Evolutionary conservation across 129 eudicot species (phyloP), one percentile per base, ranked within the genome.

Genomic region (Dittrichia graveolens): DNA sequence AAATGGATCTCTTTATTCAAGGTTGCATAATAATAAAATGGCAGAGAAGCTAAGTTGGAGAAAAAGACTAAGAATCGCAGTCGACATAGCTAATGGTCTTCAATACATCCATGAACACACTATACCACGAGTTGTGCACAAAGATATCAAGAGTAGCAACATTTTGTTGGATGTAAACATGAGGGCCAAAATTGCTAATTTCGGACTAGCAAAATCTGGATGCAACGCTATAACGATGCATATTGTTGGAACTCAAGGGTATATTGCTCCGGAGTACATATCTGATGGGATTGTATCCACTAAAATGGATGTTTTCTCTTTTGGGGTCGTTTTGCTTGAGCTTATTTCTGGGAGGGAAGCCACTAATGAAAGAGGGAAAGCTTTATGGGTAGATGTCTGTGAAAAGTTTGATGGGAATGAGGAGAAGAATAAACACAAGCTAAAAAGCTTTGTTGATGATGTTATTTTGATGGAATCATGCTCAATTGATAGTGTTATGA

Each of bases 21-120:
- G 95, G 85, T 65, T 94, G 12, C 95, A 90, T 40, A 77, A 70
- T 7, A 83, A 69, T 47, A 76, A 77, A 24, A 2, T 24, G 18
- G 61, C 15, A 2, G 78, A 75, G 38, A 83, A 66, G 39, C 45
- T 85, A 34, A 93, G 63, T 73, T 94, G 98, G 98, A 90, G 86
- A 81, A 82, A 83, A 65, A 71, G 96, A 67, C 59, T 94, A 31
- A 71, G 89, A 69, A 77, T 94, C 7, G 95, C 96, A 41, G 65
- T 86, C 3, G 98, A 94, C 50, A 88, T 90, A 3, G 98, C 96
- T 6, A 94, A 90, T 18, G 96, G 95, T 61, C 98, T 94, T 70
- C 96, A 87, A 49, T 94, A 90, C 83, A 87, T 94, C 54, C 96
- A 90, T 41, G 98, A 90, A 76, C 96, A 94, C 88, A 94, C 98